Base-by-base conservation (phyloP, 192 early-diverging fungal species). In the Mortierella hygrophila region DNA sequence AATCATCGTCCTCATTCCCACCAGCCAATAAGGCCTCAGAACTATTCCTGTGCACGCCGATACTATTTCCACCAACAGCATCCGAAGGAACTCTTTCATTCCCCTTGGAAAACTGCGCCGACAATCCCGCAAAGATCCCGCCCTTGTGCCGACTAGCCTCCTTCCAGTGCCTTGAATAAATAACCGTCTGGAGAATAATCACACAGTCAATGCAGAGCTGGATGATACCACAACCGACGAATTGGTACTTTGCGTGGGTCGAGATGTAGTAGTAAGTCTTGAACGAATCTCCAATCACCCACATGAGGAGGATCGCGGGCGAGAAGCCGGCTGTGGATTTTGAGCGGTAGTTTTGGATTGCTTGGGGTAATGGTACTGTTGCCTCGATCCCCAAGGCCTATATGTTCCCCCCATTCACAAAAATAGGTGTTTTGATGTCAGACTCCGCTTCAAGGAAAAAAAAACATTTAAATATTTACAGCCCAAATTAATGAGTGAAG, bases 291-390 rank as follows among this genome's bases (percentile, higher is more conserved):
- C 92, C 92, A 52, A 92, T 47, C 35, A 92, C 88, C 92, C 91
- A 89, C 77, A 85, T 88, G n/a, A 89, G 32, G 16, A 89, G 52
- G 37, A 89, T 88, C 26, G 76, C 79, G 6, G 82, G 80, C n/a
- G 85, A 91, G 75, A 93, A 93, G 73, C 92, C 92, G 21, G 78
- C 79, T 0, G 91, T 91, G 9, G 90, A 90, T 72, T 87, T 83
- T 18, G 78, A 77, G 18, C 78, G 79, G 57, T 82, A 89, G 81
- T 91, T 93, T 29, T 88, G 74, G 42, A 88, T 80, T 40, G 89
- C 89, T 77, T 93, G 92, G 16, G 92, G 92, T 18, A 93, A 70
- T n/a, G 92, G 92, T 11, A 93, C 86, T 6, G 92, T 91, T n/a
- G 89, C 88, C 71, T 92, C 92, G 49, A 93, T 91, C 0, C 92